Evolutionary conservation across 2,329 filamentous ascomycete species (phyloP).

Genomic region (Trichoderma koningiopsis): DNA sequence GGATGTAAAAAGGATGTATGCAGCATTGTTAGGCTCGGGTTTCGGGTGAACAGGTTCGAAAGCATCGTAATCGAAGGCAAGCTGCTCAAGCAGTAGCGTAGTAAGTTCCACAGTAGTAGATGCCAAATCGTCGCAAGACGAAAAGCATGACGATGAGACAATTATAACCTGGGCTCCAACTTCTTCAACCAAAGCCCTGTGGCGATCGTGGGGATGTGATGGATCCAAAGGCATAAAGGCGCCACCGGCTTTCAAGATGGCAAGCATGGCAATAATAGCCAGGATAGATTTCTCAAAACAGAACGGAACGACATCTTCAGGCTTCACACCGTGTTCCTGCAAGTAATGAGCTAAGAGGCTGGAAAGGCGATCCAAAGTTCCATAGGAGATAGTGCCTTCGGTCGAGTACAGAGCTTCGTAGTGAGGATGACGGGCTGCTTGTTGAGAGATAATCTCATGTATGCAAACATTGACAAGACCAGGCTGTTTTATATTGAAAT

Average conservation of each 20-base stretch:
- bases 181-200: slow-evolving; percentile 20
- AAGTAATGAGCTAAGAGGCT: slow-evolving; percentile 19
- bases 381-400: slow-evolving; percentile 13
- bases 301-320: slow-evolving; percentile 28
- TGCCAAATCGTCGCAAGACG: not conserved
- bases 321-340: slow-evolving; percentile 31
- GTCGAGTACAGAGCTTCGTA: slow-evolving; percentile 25
- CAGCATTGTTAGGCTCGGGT: slow-evolving; percentile 15
- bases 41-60: not conserved
- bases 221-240: slow-evolving; percentile 35
- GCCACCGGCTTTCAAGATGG: slow-evolving; percentile 36
- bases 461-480: slow-evolving; percentile 34
- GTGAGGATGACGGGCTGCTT: slow-evolving; percentile 11
- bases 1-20: slow-evolving; percentile 36
- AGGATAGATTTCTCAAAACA: slow-evolving; percentile 31
- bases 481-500: slow-evolving; percentile 7
- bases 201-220: slow-evolving; percentile 22
- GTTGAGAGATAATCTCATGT: slow-evolving; percentile 26
- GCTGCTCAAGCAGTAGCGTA: not conserved
- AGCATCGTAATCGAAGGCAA: slow-evolving; percentile 6
- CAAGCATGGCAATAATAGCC: slow-evolving; percentile 32
- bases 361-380: slow-evolving; percentile 12
- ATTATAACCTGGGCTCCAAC: slow-evolving; percentile 25
- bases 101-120: slow-evolving; percentile 13
- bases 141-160: slow-evolving; percentile 1